Evolutionary conservation across 2,329 filamentous ascomycete species (phyloP), one percentile per base, ranked within the genome.

Genomic region (Neofusicoccum kwambonambiense): DNA sequence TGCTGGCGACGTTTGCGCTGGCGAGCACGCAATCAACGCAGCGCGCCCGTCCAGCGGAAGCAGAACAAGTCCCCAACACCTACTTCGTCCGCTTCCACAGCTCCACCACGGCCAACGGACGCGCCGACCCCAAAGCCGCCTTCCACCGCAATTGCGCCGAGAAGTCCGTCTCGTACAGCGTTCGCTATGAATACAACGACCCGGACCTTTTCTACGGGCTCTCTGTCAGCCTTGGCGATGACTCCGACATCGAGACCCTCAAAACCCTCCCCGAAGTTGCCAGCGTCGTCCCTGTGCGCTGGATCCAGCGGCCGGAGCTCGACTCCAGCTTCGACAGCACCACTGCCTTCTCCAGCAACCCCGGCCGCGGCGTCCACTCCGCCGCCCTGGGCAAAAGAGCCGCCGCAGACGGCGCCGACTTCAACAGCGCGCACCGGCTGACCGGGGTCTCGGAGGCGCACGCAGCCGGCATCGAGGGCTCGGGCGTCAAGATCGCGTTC

Each of bases 401-500:
- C 13, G 39, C 52, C 0, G 39, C 19, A 3, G 37, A 37, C 22
- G 52, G 37, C 4, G 19, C 19, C 13, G 52, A 57, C 12, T 31
- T 57, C 52, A 57, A 57, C 52, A 27, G 37, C 3, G 67, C 75
- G 5, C 75, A 76, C 56, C 68, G 75, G 19, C 72, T 75, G 71
- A 75, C 73, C 9, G 73, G 75, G 34, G 70, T 76, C 9, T 71
- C 76, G 37, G 69, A 68, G 51, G 73, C 83, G 15, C 79, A 78
- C 11, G 77, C 74, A 3, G 72, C 76, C 42, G 81, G 81, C 6
- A 72, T 80, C 34, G 81, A 77, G 1, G 82, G 82, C 22, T 76
- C 80, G 37, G 81, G 82, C 1, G 70, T 81, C 41, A 77, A 75
- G 31, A 74, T 84, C 22, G 81, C 74, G 9, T 71, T 83, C 37